Evolutionary conservation across 306 rosid species (phyloP), one percentile per base, ranked within the genome.

Genomic region (Parietaria judaica): DNA sequence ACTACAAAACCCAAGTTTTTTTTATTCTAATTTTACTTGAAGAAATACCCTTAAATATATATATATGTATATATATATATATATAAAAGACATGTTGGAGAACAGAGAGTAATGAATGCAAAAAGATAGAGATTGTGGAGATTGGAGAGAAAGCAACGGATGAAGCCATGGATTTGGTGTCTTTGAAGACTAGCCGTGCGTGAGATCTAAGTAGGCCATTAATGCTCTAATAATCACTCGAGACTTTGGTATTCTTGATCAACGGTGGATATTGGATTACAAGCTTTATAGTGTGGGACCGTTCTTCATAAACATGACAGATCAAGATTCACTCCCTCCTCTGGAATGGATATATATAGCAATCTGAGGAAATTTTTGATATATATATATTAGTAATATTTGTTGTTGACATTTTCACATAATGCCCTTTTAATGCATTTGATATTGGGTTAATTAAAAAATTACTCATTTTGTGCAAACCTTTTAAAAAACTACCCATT

Each of bases 221-320:
- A 60, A 60, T 60, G 64, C 9, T 11, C 13, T 13, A 36, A 15
- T 15, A 38, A 47, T 34, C 43, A 48, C 14, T 10, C 3, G 44
- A 15, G 23, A 12, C n/a, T 5, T 23, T 7, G 55, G 15, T 47
- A 6, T 11, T 12, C 64, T 41, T 34, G 6, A 44, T 61, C 34
- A 61, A 61, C 55, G 66, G 66, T 35, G 36, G 7, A 3, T 13
- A 12, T 48, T 46, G 45, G 6, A 23, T 46, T 16, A 7, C 31
- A 31, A 23, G 3, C 66, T 34, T 61, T 34, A 6, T 0, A 10
- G 51, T 37, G n/a, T 14, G 58, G 58, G 67, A 51, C 67, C 59
- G 49, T 14, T 36, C 10, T 50, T 51, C n/a, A 64, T 64, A 50
- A 64, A 51, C 58, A 50, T n/a, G 48, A 64, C n/a, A 9, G 58